phyloP scores from a whole-genome alignment of 73 alveolate genomes.

The Symbiodinium pilosum region DNA sequence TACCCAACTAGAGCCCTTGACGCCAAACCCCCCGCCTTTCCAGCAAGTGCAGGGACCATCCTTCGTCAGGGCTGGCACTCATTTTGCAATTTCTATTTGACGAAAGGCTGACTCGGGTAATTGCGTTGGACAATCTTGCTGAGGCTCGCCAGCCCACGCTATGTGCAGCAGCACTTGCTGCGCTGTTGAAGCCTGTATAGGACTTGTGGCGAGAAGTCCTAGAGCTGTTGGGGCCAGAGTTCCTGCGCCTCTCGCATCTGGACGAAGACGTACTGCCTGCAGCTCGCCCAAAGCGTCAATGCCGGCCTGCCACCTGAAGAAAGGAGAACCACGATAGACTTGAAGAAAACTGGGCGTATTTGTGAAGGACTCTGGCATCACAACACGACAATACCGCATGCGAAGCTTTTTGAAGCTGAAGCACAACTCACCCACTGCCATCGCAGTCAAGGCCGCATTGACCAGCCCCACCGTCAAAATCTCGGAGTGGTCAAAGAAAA shows the following conservation, averaged over 20 bases:
- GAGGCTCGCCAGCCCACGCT: conserved; percentile 4
- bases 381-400: too few relatives aligned
- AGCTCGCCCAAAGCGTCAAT: background rate
- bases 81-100: too few relatives aligned
- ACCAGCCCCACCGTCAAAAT: background rate
- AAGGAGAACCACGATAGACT: background rate
- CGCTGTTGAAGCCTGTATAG: background rate
- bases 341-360: background rate
- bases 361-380: too few relatives aligned
- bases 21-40: background rate
- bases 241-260: background rate
- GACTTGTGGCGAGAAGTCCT: background rate
- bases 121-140: background rate
- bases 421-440: background rate
- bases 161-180: background rate
- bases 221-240: background rate
- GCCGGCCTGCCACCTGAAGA: background rate
- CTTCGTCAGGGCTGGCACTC: background rate
- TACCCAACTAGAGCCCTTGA: too few relatives aligned
- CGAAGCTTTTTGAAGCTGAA: background rate
- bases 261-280: background rate
- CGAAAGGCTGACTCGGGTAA: too few relatives aligned
- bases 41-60: conserved; percentile 16
- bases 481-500: background rate
- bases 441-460: background rate